Evolutionary conservation across 2,329 filamentous ascomycete genomes (phyloP).

Genomic region (Colletotrichum magnum): DNA sequence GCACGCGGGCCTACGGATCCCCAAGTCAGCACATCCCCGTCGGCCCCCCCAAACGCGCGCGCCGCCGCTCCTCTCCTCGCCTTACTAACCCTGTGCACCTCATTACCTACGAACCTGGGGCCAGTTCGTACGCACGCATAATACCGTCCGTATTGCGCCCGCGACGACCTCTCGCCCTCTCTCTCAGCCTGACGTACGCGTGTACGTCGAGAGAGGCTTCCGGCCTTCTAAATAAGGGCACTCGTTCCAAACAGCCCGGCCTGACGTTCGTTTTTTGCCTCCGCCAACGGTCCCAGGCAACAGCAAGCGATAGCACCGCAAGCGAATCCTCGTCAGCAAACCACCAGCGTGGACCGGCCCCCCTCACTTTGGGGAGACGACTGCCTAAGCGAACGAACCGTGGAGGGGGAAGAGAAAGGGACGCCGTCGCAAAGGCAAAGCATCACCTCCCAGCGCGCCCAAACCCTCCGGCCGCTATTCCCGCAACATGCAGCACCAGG

Average conservation of each 20-base stretch:
- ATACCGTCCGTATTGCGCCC: neutral
- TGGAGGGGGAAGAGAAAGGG: neutral
- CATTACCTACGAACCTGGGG: neutral
- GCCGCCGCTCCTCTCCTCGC: conserved; percentile 4
- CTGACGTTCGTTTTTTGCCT: conserved; percentile 3
- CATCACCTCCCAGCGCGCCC: too few species aligned
- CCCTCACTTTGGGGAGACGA: neutral
- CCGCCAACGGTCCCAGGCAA: neutral
- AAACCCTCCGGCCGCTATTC: neutral
- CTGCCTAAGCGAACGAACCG: neutral
- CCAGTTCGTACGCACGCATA: conserved; percentile 3
- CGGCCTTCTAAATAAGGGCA: neutral
- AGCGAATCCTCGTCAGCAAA: too few species aligned
- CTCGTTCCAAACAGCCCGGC: neutral
- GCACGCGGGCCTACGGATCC: conserved; percentile 1
- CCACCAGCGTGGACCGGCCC: too few species aligned
- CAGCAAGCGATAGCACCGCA: too few species aligned
- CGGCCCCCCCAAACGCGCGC: neutral
- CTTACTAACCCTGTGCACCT: neutral
- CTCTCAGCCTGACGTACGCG: neutral
- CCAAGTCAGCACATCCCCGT: conserved; percentile 30
- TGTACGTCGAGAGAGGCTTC: neutral
- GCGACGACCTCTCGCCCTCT: neutral
- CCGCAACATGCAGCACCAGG: conserved; percentile 38
- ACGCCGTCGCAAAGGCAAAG: neutral